Evolutionary conservation across 1,284 basidiomycete genomes (phyloP), one percentile per base, ranked within the genome.

Genomic region (Ceratobasidium sp.): DNA sequence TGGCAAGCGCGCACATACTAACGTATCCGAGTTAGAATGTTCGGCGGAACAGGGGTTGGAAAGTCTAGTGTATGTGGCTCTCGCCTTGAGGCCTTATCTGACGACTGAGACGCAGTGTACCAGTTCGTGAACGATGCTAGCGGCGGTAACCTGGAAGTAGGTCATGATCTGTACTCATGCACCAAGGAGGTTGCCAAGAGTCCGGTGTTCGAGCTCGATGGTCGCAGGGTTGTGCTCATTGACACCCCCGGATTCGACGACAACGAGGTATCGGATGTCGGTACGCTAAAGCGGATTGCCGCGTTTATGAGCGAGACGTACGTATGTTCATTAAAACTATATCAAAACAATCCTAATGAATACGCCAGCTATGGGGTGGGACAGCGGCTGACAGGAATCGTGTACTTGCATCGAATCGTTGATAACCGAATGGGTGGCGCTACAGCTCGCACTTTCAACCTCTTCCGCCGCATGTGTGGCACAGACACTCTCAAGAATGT

Each of bases 81-180:
- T 18, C 18, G 50, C 7, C 26, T 32, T 55, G 2, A 64, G n/a
- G n/a, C n/a, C n/a, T n/a, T n/a, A n/a, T n/a, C n/a, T n/a, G n/a
- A n/a, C n/a, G n/a, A n/a, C n/a, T n/a, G n/a, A n/a, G n/a, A n/a
- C n/a, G n/a, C n/a, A n/a, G 8, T 23, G 43, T 14, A 26, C 6
- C 46, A 79, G 78, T 79, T 78, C 64, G 77, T 77, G 47, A 79
- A 79, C 47, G 43, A 74, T 32, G 76, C 76, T 21, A 77, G 75
- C 47, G 76, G 75, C 1, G 77, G 78, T 3, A 38, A 74, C 5
- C 16, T 61, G 26, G n/a, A 46, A 18, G 66, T 55, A 16, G 54
- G 59, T 21, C 55, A 41, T 13, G 43, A 18, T 14, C 49, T 61
- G 32, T 9, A 63, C 11, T 57, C 74, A 1, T 62, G 72, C 49